phyloP scores from a whole-genome alignment of 306 rosid genomes.

The Boehmeria nivea region DNA sequence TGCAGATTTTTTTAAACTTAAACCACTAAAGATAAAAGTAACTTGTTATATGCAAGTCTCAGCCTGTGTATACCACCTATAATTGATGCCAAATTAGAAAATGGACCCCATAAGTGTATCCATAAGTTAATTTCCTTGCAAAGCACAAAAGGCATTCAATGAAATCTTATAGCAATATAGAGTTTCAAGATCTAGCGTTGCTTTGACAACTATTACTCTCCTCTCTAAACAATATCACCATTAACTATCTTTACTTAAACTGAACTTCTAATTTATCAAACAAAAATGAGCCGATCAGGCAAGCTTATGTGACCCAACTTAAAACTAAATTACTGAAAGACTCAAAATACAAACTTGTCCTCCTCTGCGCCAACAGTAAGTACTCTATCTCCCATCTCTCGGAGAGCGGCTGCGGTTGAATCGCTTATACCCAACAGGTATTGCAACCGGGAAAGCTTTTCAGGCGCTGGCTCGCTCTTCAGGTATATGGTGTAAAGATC shows the following conservation, averaged over 20 bases:
- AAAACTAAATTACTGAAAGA: neutral
- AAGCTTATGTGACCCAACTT: neutral
- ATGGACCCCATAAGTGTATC: too few relatives aligned
- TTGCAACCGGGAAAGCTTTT: constrained; percentile 75
- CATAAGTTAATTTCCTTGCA: constrained; percentile 8
- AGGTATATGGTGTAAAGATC: constrained; percentile 67
- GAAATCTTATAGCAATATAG: constrained; percentile 4
- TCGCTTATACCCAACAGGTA: constrained; percentile 81
- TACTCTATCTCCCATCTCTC: constrained; percentile 61
- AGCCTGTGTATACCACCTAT: too few relatives aligned
- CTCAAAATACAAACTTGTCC: constrained; percentile 78
- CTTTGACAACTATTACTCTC: constrained; percentile 7
- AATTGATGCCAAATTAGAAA: too few relatives aligned
- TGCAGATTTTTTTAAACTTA: too few relatives aligned
- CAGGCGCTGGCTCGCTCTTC: constrained; percentile 66
- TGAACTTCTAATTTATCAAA: neutral
- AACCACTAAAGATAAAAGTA: too few relatives aligned
- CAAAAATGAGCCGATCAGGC: constrained; percentile 23
- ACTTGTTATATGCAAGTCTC: too few relatives aligned
- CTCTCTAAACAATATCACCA: constrained; percentile 10
- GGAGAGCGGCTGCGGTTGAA: constrained; percentile 59
- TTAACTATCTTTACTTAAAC: too few relatives aligned
- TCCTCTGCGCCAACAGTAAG: constrained; percentile 49
- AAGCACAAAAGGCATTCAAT: neutral
- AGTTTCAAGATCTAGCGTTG: constrained; percentile 2